Evolutionary conservation across 148 eudicot species (phyloP).

Genomic region (Tetragonia tetragonoides): DNA sequence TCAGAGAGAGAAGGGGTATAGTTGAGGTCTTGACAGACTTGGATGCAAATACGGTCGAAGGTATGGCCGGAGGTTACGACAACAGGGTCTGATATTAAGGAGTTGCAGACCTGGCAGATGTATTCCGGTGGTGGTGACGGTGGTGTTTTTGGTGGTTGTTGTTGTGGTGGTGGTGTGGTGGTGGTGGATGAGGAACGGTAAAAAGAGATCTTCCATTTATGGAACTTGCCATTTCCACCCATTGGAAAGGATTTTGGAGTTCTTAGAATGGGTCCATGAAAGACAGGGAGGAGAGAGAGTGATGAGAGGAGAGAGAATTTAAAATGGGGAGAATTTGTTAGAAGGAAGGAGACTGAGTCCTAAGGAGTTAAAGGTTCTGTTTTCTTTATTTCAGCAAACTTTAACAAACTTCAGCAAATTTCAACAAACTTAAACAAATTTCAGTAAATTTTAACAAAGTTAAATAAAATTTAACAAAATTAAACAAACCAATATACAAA

Average conservation of each 20-base stretch:
- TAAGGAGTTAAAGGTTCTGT: neutral
- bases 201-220: slow-evolving; percentile 25
- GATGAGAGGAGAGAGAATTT: neutral
- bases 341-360: neutral
- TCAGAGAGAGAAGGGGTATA: slow-evolving; percentile 49
- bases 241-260: neutral
- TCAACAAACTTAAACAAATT: no score
- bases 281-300: neutral
- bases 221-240: slow-evolving; percentile 33
- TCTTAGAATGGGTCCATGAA: neutral
- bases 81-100: slow-evolving; percentile 68
- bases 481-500: no score
- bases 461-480: no score
- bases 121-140: slow-evolving; percentile 54
- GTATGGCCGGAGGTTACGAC: slow-evolving; percentile 75
- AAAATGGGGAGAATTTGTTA: neutral
- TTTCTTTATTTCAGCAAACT: no score
- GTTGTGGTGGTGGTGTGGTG: neutral
- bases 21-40: slow-evolving; percentile 45
- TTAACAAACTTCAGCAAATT: no score
- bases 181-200: slow-evolving; percentile 18
- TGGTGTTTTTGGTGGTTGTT: neutral
- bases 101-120: slow-evolving; percentile 62
- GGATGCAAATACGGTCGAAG: slow-evolving; percentile 60
- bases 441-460: no score